Base-by-base conservation (phyloP, 768 basidiomycete genomes). In the Amanita phalloides region DNA sequence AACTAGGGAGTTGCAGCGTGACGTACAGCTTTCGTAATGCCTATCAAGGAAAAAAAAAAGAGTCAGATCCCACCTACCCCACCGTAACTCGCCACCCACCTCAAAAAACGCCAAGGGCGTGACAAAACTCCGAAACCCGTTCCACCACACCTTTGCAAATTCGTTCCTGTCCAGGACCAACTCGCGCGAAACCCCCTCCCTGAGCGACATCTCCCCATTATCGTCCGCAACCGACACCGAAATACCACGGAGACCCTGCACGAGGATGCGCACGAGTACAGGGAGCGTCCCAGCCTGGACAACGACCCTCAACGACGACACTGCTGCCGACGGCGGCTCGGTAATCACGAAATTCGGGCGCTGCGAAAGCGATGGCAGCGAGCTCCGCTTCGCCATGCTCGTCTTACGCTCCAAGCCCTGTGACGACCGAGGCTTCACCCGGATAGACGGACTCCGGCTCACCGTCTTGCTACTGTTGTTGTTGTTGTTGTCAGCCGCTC, bases 221-320 rank as follows among this genome's bases (percentile, higher is more conserved):
- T 91, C 89, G 56, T 92, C 89, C 0, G 90, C 80, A 3, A 89
- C 84, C 0, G 85, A 83, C 0, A 90, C 86, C 0, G 84, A 83
- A 3, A 91, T 79, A 30, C 82, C 82, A 45, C 79, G 79, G 17
- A 91, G 68, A 3, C 90, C 90, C 59, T 86, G 83, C 0, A 88
- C 81, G 13, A 92, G 74, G 8, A 90, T 75, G 38, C 81, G 79
- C 8, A 91, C 84, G 1, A 92, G 70, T 25, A 77, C 72, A 54
- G 84, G 84, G 13, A 91, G 68, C 0, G 88, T 86, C 7, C 88
- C 90, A 2, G 87, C 86, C 57, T 85, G 78, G 4, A 92, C 84
- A 10, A 86, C 66, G 0, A 89, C 88, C 10, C 87, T 79, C 33
- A 91, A 68, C 0, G 87, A 82, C 2, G 79, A 77, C 53, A 88